Evolutionary conservation across 495 filamentous ascomycete species (phyloP), one percentile per base, ranked within the genome.

Genomic region (Gamarada debralockiae): DNA sequence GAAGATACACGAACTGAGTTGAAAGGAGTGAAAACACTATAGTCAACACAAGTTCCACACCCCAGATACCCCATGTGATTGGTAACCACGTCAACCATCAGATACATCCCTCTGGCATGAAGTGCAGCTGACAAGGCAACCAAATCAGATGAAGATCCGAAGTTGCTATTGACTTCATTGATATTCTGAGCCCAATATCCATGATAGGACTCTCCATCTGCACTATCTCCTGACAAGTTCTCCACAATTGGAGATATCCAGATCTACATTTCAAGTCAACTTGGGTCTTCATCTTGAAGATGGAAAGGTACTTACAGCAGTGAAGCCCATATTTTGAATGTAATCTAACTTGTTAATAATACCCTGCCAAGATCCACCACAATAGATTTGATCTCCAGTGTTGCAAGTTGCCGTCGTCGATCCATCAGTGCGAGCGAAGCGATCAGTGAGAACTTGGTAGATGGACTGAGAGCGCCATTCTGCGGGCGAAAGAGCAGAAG

Each of bases 171-270:
- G 55, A 90, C 53, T 18, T 68, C 47, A 57, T 84, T 81, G 42
- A 88, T 74, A 55, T 89, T 74, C 48, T 83, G 76, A 13, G 85
- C 83, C 86, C 85, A 90, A 66, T 87, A 92, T 5, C 87, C 86
- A 56, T 90, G 86, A 57, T 86, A 92, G 3, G 81, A 75, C 8
- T 65, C 60, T 17, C 82, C 81, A 51, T 83, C 75, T 0, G 59
- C 48, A 10, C 75, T 79, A 10, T 71, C 65, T 2, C 70, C 68
- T 3, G 73, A 63, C 14, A 89, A 60, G 50, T 90, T 79, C 34
- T 72, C 67, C 15, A 85, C 86, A 12, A 92, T 72, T 0, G 87
- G 89, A 0, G 85, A 86, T 48, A 92, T 93, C 89, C 88, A 92
- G 41, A 92, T 76, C 64, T 71, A 20, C 20, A 27, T 7, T 21